Evolutionary conservation across 805 yeast genomes (phyloP).

Genomic region (Kuraishia molischiana): DNA sequence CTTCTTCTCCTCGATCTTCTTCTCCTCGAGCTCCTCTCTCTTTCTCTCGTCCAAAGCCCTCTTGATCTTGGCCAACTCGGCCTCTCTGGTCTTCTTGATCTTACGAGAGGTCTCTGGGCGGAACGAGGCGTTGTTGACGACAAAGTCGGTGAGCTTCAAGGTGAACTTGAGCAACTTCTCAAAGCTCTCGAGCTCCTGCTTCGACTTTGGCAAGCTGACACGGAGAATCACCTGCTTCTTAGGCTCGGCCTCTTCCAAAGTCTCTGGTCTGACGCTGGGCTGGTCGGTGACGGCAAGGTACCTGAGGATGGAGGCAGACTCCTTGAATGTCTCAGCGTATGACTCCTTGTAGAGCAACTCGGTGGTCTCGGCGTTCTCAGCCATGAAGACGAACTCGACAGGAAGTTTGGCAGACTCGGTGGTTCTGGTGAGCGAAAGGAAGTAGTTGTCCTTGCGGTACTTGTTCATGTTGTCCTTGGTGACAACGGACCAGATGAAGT

Average conservation of each 20-base stretch:
- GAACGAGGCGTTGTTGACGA: conserved; percentile 41
- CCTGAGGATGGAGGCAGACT: conserved; percentile 36
- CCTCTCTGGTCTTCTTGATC: conserved; percentile 67
- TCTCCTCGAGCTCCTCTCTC: conserved; percentile 60
- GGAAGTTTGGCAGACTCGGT: conserved; percentile 66
- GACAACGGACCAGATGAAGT: conserved; percentile 75
- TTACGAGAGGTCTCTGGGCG: conserved; percentile 72
- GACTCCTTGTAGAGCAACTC: conserved; percentile 47
- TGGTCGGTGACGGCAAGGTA: conserved; percentile 80
- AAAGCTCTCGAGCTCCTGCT: conserved; percentile 38
- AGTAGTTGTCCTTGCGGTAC: conserved; percentile 69
- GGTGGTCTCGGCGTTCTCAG: conserved; percentile 77
- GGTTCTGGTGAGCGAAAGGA: conserved; percentile 75
- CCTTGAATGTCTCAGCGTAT: conserved; percentile 30
- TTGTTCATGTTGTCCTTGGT: conserved; percentile 77
- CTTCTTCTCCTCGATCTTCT: conserved; percentile 61
- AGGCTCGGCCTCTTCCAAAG: conserved; percentile 45
- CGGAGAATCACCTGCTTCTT: conserved; percentile 46
- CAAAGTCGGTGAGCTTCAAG: conserved; percentile 50
- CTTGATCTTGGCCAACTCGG: conserved; percentile 58
- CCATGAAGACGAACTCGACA: conserved; percentile 72
- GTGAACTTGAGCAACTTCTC: conserved; percentile 42
- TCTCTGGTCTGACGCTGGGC: conserved; percentile 59
- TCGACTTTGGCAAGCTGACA: conserved; percentile 38
- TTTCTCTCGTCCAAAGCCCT: conserved; percentile 57